Percentiles rank a stretch among this genome's conserved stretches.
Evolutionary conservation across 106 monocot genomes (phyloP).

Genomic region (Dioscorea alata): DNA sequence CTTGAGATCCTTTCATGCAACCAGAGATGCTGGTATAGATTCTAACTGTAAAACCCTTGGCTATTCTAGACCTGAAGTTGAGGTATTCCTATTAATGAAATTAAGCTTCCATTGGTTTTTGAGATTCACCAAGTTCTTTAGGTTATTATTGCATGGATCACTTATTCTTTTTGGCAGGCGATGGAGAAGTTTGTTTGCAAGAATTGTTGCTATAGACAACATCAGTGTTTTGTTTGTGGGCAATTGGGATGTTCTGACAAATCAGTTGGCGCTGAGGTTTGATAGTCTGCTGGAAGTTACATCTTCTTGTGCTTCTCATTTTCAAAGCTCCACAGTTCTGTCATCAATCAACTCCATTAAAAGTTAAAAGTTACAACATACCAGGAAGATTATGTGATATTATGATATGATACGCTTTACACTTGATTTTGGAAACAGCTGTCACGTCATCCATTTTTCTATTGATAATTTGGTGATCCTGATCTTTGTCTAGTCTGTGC

Average conservation of each 20-base stretch:
- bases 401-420: no score
- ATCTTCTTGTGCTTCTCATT: no score
- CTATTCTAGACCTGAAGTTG: slow-evolving; percentile 38
- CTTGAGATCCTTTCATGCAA: slow-evolving; percentile 65
- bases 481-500: no score
- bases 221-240: slow-evolving; percentile 70
- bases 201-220: slow-evolving; percentile 39
- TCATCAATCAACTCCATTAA: no score
- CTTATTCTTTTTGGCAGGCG: slow-evolving; percentile 27
- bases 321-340: no score
- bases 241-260: slow-evolving; percentile 57
- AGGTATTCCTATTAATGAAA: slow-evolving; percentile 19
- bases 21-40: slow-evolving; percentile 23
- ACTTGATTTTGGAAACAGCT: no score
- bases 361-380: no score
- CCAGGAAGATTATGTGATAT: no score
- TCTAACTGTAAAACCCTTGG: slow-evolving; percentile 56
- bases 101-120: no score
- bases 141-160: neutral
- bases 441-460: no score
- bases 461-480: no score
- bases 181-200: slow-evolving; percentile 46
- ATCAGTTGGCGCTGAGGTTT: slow-evolving; percentile 40
- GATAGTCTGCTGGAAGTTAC: slow-evolving; percentile 1
- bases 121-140: neutral